Conservation (phyloP, 1,139 yeast species). For the Suhomyces chickasaworum region DNA sequence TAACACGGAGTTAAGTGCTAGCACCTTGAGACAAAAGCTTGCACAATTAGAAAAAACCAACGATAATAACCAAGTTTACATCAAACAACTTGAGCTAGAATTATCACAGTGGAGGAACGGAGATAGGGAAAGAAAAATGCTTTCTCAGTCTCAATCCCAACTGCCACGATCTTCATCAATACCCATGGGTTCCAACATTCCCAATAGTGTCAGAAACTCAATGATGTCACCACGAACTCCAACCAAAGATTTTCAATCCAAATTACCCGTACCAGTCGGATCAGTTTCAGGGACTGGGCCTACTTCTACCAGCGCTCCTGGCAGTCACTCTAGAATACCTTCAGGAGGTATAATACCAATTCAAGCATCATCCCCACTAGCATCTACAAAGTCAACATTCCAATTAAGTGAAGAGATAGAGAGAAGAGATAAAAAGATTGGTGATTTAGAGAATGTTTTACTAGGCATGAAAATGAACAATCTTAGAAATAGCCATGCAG, state of each 20-base stretch:
- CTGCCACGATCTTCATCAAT: constrained; percentile 12
- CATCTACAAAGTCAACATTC: constrained; percentile 12
- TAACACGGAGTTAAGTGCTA: constrained; percentile 66
- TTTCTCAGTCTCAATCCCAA: constrained; percentile 13
- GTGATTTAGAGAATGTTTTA: constrained; percentile 40
- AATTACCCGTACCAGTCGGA: constrained; percentile 14
- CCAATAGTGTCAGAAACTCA: constrained; percentile 9
- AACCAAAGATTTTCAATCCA: constrained; percentile 7
- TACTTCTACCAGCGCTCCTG: constrained; percentile 2
- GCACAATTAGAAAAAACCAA: constrained; percentile 51
- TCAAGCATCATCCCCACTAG: constrained; percentile 17
- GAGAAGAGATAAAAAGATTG: constrained; percentile 39
- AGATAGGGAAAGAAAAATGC: constrained; percentile 17
- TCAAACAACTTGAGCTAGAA: constrained; percentile 54
- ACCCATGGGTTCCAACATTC: constrained; percentile 12
- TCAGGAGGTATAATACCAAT: constrained; percentile 13
- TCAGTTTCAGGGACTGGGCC: constrained; percentile 7
- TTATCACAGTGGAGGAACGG: constrained; percentile 27
- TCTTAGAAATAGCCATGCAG: constrained; percentile 45
- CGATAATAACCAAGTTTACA: constrained; percentile 44
- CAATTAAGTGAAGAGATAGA: constrained; percentile 28
- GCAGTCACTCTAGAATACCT: constrained; percentile 6
- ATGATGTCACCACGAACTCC: constrained; percentile 17
- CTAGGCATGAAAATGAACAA: constrained; percentile 40
- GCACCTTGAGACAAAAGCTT: constrained; percentile 54